Percentiles rank a stretch among this genome's conserved stretches.
Conservation (phyloP, 352 stramenopile species). For the Hyaloperonospora arabidopsidis region DNA sequence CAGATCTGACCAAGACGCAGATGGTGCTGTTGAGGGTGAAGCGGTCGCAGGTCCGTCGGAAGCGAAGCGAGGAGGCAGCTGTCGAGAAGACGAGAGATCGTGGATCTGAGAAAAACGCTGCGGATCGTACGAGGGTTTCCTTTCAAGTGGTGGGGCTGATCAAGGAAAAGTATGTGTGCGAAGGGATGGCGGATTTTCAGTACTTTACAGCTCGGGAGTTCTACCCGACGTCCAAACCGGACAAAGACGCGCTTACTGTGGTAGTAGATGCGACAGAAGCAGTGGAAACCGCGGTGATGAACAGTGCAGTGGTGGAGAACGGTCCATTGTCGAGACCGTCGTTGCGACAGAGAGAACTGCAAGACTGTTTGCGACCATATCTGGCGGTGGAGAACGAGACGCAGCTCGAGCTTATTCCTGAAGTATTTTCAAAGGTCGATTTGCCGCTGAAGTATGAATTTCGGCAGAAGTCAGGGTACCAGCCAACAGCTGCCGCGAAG, state of each 20-base stretch:
- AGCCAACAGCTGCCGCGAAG: conserved; percentile 47
- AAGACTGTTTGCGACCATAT: conserved; percentile 53
- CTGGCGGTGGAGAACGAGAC: conserved; percentile 37
- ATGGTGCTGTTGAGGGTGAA: conserved; percentile 57
- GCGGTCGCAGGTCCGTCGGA: conserved; percentile 25
- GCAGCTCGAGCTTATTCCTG: conserved; percentile 66
- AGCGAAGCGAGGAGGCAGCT: conserved; percentile 8
- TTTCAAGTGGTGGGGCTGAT: conserved; percentile 53
- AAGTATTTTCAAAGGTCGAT: conserved; percentile 81
- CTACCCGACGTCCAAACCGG: conserved; percentile 33
- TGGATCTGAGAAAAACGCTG: conserved; percentile 1
- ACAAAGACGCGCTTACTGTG: conserved; percentile 22
- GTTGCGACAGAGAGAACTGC: conserved; percentile 33
- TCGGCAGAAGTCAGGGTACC: conserved; percentile 63
- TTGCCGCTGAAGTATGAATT: conserved; percentile 81
- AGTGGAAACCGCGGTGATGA: conserved; percentile 20
- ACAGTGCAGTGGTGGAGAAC: conserved; percentile 26
- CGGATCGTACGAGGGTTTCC: conserved; percentile 22
- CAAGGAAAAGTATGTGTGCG: conserved; percentile 74
- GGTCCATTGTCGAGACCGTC: conserved; percentile 40
- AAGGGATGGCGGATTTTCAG: conserved; percentile 84
- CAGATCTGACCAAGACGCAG: conserved; percentile 75
- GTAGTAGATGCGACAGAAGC: conserved; percentile 20
- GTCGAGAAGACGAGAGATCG: conserved; percentile 15
- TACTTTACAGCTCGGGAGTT: conserved; percentile 66